Conservation (phyloP, 129 eudicot species). For the Daucus carota region DNA sequence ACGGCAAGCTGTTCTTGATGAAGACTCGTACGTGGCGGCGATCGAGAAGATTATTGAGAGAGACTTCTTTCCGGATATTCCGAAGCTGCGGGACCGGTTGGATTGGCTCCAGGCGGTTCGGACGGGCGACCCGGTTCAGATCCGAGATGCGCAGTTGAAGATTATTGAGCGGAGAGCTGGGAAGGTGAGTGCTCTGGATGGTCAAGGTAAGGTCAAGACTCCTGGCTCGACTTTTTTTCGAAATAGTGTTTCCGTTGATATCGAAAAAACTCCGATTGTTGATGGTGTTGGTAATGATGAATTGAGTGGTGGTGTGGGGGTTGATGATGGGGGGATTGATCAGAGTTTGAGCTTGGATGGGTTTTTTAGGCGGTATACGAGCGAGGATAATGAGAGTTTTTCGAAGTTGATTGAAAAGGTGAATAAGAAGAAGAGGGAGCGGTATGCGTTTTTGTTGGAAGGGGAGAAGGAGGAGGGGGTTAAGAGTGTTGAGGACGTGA, state of each 20-base stretch:
- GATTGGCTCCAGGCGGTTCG: slow-evolving; percentile 88
- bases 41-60: slow-evolving; percentile 90
- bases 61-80: slow-evolving; percentile 88
- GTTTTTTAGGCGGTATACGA: slow-evolving; percentile 76
- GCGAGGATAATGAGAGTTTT: slow-evolving; percentile 93
- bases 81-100: slow-evolving; percentile 87
- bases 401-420: slow-evolving; percentile 60
- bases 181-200: slow-evolving; percentile 13
- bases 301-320: slow-evolving; percentile 4
- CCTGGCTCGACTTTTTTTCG: slow-evolving; percentile 70
- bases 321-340: slow-evolving; percentile 18
- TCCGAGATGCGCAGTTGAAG: slow-evolving; percentile 87
- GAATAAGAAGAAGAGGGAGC: slow-evolving; percentile 63
- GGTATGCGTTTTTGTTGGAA: slow-evolving; percentile 58
- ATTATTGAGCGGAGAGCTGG: slow-evolving; percentile 70
- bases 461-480: slow-evolving; percentile 48
- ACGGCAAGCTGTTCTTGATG: slow-evolving; percentile 71
- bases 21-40: slow-evolving; percentile 81
- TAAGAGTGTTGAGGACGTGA: slow-evolving; percentile 48
- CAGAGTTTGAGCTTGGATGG: slow-evolving; percentile 48
- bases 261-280: slow-evolving; percentile 28
- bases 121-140: slow-evolving; percentile 67
- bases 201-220: slow-evolving; percentile 47
- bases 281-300: slow-evolving; percentile 16
- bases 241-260: slow-evolving; percentile 48